phyloP scores from a whole-genome alignment of 1,284 basidiomycete species.

The Austroboletus niveus region DNA sequence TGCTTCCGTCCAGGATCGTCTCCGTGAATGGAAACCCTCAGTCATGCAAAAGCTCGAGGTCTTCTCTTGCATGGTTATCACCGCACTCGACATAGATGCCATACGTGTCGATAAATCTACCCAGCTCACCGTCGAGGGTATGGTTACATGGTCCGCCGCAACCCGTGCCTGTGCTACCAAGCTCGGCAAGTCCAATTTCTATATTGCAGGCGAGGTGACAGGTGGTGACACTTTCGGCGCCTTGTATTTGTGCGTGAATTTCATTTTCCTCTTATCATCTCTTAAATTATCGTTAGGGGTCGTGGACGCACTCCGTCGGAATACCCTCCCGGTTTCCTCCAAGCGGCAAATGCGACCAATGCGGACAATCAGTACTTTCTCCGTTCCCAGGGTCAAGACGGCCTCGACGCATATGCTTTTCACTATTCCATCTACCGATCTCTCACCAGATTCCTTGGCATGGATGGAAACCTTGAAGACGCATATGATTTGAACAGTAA shows the following conservation, averaged over 20 bases:
- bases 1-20: slow-evolving; percentile 91
- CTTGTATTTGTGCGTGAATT: slow-evolving; percentile 67
- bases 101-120: slow-evolving; percentile 95
- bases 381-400: slow-evolving; percentile 58
- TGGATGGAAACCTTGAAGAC: slow-evolving; percentile 90
- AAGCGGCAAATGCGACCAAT: slow-evolving; percentile 64
- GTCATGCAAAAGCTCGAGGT: slow-evolving; percentile 75
- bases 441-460: slow-evolving; percentile 80
- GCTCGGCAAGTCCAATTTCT: slow-evolving; percentile 82
- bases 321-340: slow-evolving; percentile 60
- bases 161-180: slow-evolving; percentile 71
- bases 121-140: slow-evolving; percentile 81
- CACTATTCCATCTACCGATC: slow-evolving; percentile 91
- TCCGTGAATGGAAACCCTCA: slow-evolving; percentile 80
- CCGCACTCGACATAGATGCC: slow-evolving; percentile 84
- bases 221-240: slow-evolving; percentile 89
- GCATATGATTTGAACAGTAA: slow-evolving; percentile 81
- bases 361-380: slow-evolving; percentile 74
- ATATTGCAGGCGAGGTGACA: slow-evolving; percentile 90
- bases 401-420: slow-evolving; percentile 79
- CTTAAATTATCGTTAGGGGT: slow-evolving; percentile 47
- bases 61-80: slow-evolving; percentile 83
- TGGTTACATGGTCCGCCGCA: slow-evolving; percentile 71
- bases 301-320: slow-evolving; percentile 80
- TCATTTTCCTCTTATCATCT: not conserved